Percentiles rank a stretch among this genome's conserved stretches.
These are phyloP conservation scores for Aspergillus fumigatus DNA, from an alignment of 2,329 filamentous ascomycete species.

Conservation along the genomic window DNA sequence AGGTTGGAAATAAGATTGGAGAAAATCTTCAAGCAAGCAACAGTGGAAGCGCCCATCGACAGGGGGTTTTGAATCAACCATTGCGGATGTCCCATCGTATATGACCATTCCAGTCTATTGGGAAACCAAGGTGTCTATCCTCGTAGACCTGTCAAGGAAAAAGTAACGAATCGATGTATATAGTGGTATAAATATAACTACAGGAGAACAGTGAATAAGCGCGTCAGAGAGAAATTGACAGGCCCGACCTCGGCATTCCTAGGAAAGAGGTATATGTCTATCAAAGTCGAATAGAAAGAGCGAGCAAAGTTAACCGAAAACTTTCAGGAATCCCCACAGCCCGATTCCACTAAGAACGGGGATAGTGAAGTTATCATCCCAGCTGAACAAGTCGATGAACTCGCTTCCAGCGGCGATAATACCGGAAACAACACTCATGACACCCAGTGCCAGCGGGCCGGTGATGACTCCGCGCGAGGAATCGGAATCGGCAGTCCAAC, in stretches of 20 bases:
- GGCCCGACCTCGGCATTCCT: background rate
- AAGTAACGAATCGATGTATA: background rate
- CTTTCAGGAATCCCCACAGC: slow-evolving; percentile 84
- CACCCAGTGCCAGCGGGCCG: slow-evolving; percentile 67
- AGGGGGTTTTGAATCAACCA: background rate
- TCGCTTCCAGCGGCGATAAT: slow-evolving; percentile 84
- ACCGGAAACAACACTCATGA: slow-evolving; percentile 85
- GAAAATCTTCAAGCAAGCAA: background rate
- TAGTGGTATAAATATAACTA: background rate
- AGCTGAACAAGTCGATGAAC: slow-evolving; percentile 83
- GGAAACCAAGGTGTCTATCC: background rate
- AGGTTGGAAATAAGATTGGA: background rate
- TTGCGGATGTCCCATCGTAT: background rate
- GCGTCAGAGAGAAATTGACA: background rate
- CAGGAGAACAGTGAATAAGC: background rate
- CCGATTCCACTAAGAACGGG: slow-evolving; percentile 84
- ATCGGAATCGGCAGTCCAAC: slow-evolving; percentile 53
- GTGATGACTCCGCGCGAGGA: slow-evolving; percentile 55
- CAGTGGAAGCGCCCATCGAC: background rate
- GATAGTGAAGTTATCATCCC: slow-evolving; percentile 98
- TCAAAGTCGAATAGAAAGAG: slow-evolving; percentile 2
- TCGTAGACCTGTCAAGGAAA: background rate
- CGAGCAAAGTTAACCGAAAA: slow-evolving; percentile 58
- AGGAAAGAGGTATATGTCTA: background rate
- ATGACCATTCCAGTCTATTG: background rate